Conservation (phyloP, 805 yeast genomes). For the Schwanniomyces yamadae region DNA sequence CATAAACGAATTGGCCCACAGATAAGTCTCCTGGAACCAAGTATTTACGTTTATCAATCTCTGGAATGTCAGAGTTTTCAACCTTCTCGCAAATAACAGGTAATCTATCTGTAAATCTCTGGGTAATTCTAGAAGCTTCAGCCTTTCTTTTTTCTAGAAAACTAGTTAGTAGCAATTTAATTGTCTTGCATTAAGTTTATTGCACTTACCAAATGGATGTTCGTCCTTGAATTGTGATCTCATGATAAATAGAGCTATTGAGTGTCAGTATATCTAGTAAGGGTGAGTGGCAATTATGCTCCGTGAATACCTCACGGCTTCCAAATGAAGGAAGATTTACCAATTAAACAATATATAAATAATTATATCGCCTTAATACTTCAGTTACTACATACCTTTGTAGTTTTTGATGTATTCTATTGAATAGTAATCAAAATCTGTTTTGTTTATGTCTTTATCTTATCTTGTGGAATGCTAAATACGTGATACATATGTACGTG, state of each 20-base stretch:
- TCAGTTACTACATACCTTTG: no score
- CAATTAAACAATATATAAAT: no score
- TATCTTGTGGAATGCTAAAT: constrained; percentile 1
- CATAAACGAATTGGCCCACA: constrained; percentile 97
- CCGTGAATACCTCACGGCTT: no score
- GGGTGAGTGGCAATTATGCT: no score
- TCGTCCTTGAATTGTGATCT: constrained; percentile 94
- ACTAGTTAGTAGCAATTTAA: constrained; percentile 8
- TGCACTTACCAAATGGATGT: constrained; percentile 80
- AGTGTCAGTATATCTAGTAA: no score
- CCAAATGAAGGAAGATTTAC: no score
- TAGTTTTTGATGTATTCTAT: no score
- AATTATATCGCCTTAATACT: not conserved
- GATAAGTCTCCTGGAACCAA: constrained; percentile 94
- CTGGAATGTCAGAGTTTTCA: constrained; percentile 93
- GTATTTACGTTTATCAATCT: constrained; percentile 95
- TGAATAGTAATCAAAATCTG: not conserved
- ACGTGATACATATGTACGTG: no score
- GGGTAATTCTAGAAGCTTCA: constrained; percentile 87
- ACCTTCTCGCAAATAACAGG: constrained; percentile 98
- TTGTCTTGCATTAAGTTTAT: not conserved
- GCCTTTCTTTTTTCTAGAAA: constrained; percentile 81
- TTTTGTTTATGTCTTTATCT: constrained; percentile 1
- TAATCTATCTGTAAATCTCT: constrained; percentile 86
- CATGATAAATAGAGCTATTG: no score